These are phyloP conservation scores for Yarrowia deformans DNA, from an alignment of 805 yeast species.

Conservation along the genomic window DNA sequence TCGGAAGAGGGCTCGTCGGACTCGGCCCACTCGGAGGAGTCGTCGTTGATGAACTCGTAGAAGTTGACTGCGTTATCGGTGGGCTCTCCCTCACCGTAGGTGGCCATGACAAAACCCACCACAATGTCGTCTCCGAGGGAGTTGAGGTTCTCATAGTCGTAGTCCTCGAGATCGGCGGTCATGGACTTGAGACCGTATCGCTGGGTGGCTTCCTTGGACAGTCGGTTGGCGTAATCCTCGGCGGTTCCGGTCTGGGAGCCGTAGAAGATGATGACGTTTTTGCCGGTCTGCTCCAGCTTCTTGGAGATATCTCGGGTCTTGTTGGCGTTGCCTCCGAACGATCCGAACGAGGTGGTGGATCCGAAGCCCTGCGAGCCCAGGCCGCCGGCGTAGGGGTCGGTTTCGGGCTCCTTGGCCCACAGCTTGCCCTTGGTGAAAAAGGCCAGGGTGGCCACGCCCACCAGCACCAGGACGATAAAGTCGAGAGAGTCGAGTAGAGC, in stretches of 20 bases:
- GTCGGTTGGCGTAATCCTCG: slow-evolving; percentile 92
- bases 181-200: slow-evolving; percentile 81
- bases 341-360: slow-evolving; percentile 42
- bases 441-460: slow-evolving; percentile 68
- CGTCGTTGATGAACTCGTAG: slow-evolving; percentile 65
- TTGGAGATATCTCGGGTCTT: slow-evolving; percentile 48
- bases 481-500: slow-evolving; percentile 69
- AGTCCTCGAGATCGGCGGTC: slow-evolving; percentile 88
- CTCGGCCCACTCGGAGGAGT: slow-evolving; percentile 58
- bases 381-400: slow-evolving; percentile 44
- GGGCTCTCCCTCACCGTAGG: slow-evolving; percentile 98
- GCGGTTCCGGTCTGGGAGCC: slow-evolving; percentile 99
- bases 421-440: slow-evolving; percentile 70
- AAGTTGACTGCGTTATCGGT: slow-evolving; percentile 92
- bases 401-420: slow-evolving; percentile 52
- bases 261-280: slow-evolving; percentile 79
- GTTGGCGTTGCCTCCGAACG: slow-evolving; percentile 42
- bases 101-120: slow-evolving; percentile 83
- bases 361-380: slow-evolving; percentile 42
- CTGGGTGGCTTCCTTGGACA: slow-evolving; percentile 85
- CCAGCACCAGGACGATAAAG: slow-evolving; percentile 67
- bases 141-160: slow-evolving; percentile 79
- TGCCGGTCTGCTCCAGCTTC: slow-evolving; percentile 62
- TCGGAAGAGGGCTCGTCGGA: slow-evolving; percentile 48
- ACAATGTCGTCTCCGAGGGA: slow-evolving; percentile 64